These are phyloP conservation scores for Taxawa tesnikishii DNA, from an alignment of 2,329 filamentous ascomycete species.

Conservation along the genomic window DNA sequence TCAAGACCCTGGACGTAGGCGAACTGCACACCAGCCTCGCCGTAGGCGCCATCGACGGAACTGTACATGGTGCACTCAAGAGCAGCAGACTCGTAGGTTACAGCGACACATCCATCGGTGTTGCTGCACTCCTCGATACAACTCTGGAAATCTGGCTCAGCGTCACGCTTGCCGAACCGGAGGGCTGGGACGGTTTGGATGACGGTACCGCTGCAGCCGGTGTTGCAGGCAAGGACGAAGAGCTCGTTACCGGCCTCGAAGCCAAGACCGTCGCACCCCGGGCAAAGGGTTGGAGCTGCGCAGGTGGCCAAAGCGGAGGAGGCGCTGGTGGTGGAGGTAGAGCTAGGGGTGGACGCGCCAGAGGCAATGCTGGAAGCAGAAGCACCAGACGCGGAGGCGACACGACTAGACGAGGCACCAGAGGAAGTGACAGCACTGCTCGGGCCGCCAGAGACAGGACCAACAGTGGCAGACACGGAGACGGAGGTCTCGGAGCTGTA, in stretches of 20 bases:
- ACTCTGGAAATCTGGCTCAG: constrained; percentile 1
- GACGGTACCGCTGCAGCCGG: constrained; percentile 3
- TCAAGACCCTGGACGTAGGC: constrained; percentile 1
- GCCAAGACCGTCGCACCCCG: background rate
- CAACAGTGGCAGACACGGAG: background rate
- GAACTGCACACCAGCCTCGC: background rate
- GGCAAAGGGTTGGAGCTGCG: background rate
- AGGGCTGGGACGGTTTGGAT: constrained; percentile 4
- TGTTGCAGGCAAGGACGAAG: constrained; percentile 4
- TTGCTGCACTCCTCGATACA: background rate
- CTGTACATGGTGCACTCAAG: background rate
- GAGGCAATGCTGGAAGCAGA: background rate
- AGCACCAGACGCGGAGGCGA: background rate
- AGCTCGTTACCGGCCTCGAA: background rate
- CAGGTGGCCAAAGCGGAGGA: background rate
- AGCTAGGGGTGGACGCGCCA: background rate
- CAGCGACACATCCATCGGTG: background rate
- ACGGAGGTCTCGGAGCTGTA: background rate
- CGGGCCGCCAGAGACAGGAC: too few species aligned
- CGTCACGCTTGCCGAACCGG: constrained; percentile 4
- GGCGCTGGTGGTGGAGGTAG: background rate
- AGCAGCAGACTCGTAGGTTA: background rate
- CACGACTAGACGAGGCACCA: background rate
- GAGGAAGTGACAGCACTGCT: too few species aligned
- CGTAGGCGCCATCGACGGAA: background rate